Conservation (phyloP, 257 asterid genomes). For the Henckelia pumila region DNA sequence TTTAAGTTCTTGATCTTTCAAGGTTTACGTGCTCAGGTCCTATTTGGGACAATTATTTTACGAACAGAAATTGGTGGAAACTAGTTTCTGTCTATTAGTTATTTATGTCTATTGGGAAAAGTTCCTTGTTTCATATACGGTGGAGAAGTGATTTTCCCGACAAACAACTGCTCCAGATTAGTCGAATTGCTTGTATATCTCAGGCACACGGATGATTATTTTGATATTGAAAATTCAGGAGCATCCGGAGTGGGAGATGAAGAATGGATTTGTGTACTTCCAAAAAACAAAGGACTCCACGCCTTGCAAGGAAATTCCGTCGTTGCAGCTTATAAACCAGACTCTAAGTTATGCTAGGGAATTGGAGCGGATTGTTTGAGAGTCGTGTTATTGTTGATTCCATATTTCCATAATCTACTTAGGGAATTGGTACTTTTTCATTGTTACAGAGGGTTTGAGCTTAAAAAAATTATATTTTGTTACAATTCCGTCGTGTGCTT, state of each 20-base stretch:
- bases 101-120: not conserved
- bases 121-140: not conserved
- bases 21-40: too few relatives aligned
- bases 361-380: constrained; percentile 54
- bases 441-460: too few relatives aligned
- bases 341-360: constrained; percentile 61
- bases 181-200: not conserved
- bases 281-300: constrained; percentile 43
- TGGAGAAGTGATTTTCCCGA: not conserved
- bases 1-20: too few relatives aligned
- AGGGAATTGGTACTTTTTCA: not conserved
- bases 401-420: not conserved
- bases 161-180: not conserved
- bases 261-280: constrained; percentile 36
- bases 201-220: not conserved
- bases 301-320: constrained; percentile 58
- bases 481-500: too few relatives aligned
- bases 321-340: constrained; percentile 57
- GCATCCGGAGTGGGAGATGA: constrained; percentile 72
- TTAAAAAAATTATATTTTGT: too few relatives aligned
- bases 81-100: too few relatives aligned
- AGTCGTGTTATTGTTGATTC: not conserved
- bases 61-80: too few relatives aligned
- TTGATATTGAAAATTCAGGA: constrained; percentile 45
- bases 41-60: too few relatives aligned